A percentile compares a stretch with the other conserved stretches of the same genome.
Conservation (phyloP, 108 stramenopile genomes). For the Cyclotella choctawhatcheeana region DNA sequence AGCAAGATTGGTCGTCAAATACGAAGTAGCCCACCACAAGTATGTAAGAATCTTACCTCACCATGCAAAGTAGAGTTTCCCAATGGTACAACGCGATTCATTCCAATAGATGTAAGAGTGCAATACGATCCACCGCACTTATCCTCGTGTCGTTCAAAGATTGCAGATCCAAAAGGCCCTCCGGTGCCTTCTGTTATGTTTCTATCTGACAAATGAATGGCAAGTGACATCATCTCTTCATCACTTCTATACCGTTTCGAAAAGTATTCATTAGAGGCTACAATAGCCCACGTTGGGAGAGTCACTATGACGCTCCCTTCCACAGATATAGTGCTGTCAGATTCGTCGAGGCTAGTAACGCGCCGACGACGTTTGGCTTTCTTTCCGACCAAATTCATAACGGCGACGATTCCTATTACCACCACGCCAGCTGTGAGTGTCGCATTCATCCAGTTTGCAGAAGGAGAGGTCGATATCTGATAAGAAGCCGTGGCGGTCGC, state of each 20-base stretch:
- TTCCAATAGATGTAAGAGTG: no score
- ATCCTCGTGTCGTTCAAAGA: conserved; percentile 68
- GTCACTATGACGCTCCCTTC: conserved; percentile 57
- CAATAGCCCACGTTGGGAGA: conserved; percentile 72
- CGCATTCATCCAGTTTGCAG: conserved; percentile 7
- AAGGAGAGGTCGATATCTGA: conserved; percentile 1
- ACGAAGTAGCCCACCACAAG: no score
- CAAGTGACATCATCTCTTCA: conserved; percentile 85
- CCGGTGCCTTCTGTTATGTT: conserved; percentile 77
- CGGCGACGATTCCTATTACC: conserved; percentile 1
- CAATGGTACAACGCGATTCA: conserved; percentile 78
- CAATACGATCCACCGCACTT: conserved; percentile 75
- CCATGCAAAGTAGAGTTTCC: conserved; percentile 85
- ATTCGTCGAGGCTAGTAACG: background rate
- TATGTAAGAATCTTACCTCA: conserved; percentile 31
- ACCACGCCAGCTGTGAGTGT: conserved; percentile 12
- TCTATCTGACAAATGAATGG: conserved; percentile 65
- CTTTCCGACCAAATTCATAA: background rate
- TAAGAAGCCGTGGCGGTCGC: conserved; percentile 10
- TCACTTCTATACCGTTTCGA: conserved; percentile 61
- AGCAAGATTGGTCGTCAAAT: no score
- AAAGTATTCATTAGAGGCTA: conserved; percentile 46
- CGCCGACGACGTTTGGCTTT: background rate
- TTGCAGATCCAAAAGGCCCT: conserved; percentile 85
- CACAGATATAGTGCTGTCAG: conserved; percentile 29